Evolutionary conservation across 2,329 filamentous ascomycete species (phyloP), one percentile per base, ranked within the genome.

Genomic region (Venturia oleaginea): DNA sequence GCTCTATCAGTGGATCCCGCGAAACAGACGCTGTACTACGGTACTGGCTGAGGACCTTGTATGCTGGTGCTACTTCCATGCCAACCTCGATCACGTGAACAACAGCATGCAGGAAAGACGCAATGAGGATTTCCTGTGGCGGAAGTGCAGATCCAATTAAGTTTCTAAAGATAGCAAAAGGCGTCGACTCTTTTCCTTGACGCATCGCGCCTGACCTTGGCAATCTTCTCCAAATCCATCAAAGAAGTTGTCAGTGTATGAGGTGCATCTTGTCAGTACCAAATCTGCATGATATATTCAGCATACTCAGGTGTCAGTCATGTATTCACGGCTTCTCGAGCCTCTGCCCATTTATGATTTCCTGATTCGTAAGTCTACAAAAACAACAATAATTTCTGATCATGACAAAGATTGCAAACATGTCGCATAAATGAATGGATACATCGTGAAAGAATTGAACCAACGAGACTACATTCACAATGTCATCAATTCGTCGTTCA

Each of bases 111-210:
- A 67, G 68, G 11, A 42, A 64, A 6, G 63, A 54, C 10, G 67
- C 62, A 30, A 67, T 64, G 4, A 51, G 34, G 3, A 62, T 66
- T 4, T 65, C 62, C 38, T 67, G 68, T 3, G 34, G 91, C 0
- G 91, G 91, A 1, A 92, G 89, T 73, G 91, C 91, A 13, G 90
- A 90, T 0, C 89, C 90, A 1, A 91, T 91, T 0, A 80, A 92
- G 59, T 95, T 89, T 76, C 80, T 79, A 68, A 82, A 81, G 68
- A 77, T 94, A 67, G 85, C 83, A 64, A 81, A 84, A 30, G 87
- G 84, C 0, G 85, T 93, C 15, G 91, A 95, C 76, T 91, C 90
- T 0, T 78, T 94, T 74, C 94, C 95, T 65, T 91, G 91, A 0
- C 78, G 91, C 34, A 95, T 94, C 73, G 91, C 86, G 15, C 91